Conservation (phyloP, 2,329 filamentous ascomycete genomes). For the Aspergillus unguis region DNA sequence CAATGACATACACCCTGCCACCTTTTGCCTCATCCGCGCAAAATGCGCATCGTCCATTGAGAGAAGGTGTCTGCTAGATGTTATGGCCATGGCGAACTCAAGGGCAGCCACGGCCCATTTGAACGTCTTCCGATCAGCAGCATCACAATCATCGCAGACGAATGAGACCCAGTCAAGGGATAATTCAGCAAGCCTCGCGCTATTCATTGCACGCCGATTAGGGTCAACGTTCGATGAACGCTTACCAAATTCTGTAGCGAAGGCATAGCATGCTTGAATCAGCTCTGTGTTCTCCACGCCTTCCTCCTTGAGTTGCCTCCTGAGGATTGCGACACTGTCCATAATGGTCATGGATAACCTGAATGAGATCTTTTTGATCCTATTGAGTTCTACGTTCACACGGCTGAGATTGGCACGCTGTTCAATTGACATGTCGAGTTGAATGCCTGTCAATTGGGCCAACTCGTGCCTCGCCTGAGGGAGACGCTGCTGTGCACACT, state of each 20-base stretch:
- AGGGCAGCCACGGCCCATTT: constrained; percentile 94
- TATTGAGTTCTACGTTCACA: constrained; percentile 85
- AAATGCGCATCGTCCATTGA: constrained; percentile 87
- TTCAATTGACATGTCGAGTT: constrained; percentile 85
- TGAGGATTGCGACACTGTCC: constrained; percentile 93
- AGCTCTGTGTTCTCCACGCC: constrained; percentile 89
- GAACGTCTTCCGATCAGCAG: constrained; percentile 92
- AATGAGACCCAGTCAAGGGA: constrained; percentile 97
- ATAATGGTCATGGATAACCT: constrained; percentile 97
- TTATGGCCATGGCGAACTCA: constrained; percentile 98
- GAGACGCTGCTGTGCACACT: constrained; percentile 76
- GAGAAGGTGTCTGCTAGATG: constrained; percentile 87
- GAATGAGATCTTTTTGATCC: constrained; percentile 93
- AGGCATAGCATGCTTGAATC: constrained; percentile 96
- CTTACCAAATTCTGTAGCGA: constrained; percentile 98
- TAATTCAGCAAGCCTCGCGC: constrained; percentile 87
- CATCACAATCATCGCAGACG: constrained; percentile 93
- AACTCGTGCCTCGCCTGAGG: constrained; percentile 76
- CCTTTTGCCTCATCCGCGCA: constrained; percentile 74
- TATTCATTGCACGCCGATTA: constrained; percentile 94
- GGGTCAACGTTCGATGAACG: constrained; percentile 92
- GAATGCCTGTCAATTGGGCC: constrained; percentile 72
- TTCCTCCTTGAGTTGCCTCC: constrained; percentile 66
- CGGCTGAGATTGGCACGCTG: constrained; percentile 89
- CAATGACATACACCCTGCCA: constrained; percentile 94